Evolutionary conservation across 345 rosid genomes (phyloP).

Genomic region (Hibiscus mutabilis): DNA sequence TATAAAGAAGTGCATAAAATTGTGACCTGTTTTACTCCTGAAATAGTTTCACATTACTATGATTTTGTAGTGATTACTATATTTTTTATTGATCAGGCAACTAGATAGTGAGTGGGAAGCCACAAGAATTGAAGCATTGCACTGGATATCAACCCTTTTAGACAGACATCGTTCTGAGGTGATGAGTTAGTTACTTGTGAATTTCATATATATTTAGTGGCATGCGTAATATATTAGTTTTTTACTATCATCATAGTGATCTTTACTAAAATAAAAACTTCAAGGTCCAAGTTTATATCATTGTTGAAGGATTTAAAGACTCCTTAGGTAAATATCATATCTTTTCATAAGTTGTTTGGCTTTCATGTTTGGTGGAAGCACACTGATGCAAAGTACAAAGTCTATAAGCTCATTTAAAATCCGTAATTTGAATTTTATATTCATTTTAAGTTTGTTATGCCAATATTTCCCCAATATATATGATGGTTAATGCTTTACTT

Average conservation of each 20-base stretch:
- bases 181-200: slow-evolving; percentile 8
- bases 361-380: slow-evolving; percentile 9
- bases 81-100: slow-evolving; percentile 43
- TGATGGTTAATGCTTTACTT: slow-evolving; percentile 7
- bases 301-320: background rate
- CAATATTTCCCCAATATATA: background rate
- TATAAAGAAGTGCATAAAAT: slow-evolving; percentile 9
- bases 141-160: slow-evolving; percentile 91
- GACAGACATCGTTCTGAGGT: slow-evolving; percentile 87
- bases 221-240: background rate
- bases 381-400: background rate
- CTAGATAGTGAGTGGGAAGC: slow-evolving; percentile 75
- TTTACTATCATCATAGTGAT: background rate
- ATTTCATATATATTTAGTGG: slow-evolving; percentile 1
- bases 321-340: background rate
- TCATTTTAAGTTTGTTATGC: background rate
- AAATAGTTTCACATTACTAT: slow-evolving; percentile 10
- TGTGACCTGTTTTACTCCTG: background rate
- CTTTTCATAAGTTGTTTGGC: background rate
- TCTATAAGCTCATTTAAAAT: background rate
- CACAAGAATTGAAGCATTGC: slow-evolving; percentile 92
- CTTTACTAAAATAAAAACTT: background rate
- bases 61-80: slow-evolving; percentile 14
- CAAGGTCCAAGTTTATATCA: background rate
- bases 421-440: slow-evolving; percentile 6